Evolutionary conservation across 495 filamentous ascomycete genomes (phyloP).

Genomic region (Rhypophila decipiens): DNA sequence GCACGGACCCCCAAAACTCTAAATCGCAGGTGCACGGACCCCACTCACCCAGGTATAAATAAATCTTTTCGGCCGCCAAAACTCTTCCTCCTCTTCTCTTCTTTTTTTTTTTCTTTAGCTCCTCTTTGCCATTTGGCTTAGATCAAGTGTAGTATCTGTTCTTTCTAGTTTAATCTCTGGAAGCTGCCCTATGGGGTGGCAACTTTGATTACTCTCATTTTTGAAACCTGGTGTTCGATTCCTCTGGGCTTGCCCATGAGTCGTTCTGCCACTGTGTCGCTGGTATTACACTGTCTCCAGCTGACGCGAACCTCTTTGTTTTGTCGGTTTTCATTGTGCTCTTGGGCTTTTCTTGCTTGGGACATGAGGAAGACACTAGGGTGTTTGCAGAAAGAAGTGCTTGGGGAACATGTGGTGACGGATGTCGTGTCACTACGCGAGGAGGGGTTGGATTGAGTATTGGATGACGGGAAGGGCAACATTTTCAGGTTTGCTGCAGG

Average conservation of each 20-base stretch:
- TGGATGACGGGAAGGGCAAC: too few species aligned
- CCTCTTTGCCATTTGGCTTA: constrained; percentile 67
- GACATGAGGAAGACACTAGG: constrained; percentile 13
- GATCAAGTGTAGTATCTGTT: constrained; percentile 99
- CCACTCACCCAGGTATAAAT: neutral
- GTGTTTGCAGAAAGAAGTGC: neutral
- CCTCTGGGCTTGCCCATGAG: constrained; percentile 75
- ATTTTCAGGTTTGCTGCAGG: too few species aligned
- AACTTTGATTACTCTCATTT: constrained; percentile 86
- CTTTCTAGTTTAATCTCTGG: constrained; percentile 94
- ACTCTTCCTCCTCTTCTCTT: neutral
- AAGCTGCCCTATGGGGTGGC: constrained; percentile 59
- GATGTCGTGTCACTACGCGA: neutral
- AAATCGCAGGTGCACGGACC: too few species aligned
- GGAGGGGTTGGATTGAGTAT: too few species aligned
- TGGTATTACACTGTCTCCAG: constrained; percentile 83
- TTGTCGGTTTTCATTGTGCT: constrained; percentile 15
- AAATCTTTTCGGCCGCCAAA: neutral
- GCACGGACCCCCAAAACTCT: too few species aligned
- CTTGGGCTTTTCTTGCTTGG: constrained; percentile 4
- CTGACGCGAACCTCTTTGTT: constrained; percentile 59
- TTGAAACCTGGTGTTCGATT: constrained; percentile 31
- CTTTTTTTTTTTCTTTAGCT: constrained; percentile 24
- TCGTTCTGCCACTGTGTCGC: constrained; percentile 66
- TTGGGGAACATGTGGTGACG: neutral